phyloP scores from a whole-genome alignment of 1,284 basidiomycete genomes.

The Trichosporon asahii region DNA sequence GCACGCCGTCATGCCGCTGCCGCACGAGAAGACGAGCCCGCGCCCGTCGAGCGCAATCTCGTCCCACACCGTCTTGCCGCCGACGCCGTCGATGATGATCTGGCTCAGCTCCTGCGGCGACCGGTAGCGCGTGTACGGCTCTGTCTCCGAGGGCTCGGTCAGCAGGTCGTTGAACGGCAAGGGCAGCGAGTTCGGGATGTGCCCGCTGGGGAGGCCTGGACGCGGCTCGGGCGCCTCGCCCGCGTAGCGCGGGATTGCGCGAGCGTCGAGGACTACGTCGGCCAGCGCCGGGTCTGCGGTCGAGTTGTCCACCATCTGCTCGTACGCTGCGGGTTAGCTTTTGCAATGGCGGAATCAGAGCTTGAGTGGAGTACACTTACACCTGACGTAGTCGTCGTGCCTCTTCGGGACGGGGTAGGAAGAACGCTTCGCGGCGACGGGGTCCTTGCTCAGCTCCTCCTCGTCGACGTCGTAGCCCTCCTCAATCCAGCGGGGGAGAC shows the following conservation, averaged over 20 bases:
- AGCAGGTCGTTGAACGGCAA: slow-evolving; percentile 81
- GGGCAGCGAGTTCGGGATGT: slow-evolving; percentile 83
- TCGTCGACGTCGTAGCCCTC: slow-evolving; percentile 65
- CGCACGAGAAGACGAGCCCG: slow-evolving; percentile 71
- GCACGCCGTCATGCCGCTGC: slow-evolving; percentile 95
- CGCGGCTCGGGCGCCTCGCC: slow-evolving; percentile 87
- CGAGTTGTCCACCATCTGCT: slow-evolving; percentile 75
- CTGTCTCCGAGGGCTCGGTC: slow-evolving; percentile 38
- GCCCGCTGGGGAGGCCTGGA: slow-evolving; percentile 79
- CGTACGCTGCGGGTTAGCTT: slow-evolving; percentile 63
- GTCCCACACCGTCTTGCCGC: slow-evolving; percentile 54
- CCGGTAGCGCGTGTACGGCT: slow-evolving; percentile 58
- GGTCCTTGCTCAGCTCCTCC: slow-evolving; percentile 37
- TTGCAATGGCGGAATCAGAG: not conserved
- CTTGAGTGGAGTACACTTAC: slow-evolving; percentile 53
- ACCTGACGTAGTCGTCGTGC: slow-evolving; percentile 55
- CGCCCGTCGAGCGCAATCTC: slow-evolving; percentile 59
- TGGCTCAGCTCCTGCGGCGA: slow-evolving; percentile 59
- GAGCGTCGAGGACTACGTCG: slow-evolving; percentile 75
- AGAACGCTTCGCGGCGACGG: not conserved
- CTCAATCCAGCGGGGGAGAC: slow-evolving; percentile 76
- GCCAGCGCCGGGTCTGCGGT: slow-evolving; percentile 54
- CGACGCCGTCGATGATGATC: slow-evolving; percentile 56
- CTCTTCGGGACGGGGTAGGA: not conserved
- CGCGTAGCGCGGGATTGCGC: slow-evolving; percentile 71